Evolutionary conservation across 257 asterid genomes (phyloP).

Genomic region (Phtheirospermum japonicum): DNA sequence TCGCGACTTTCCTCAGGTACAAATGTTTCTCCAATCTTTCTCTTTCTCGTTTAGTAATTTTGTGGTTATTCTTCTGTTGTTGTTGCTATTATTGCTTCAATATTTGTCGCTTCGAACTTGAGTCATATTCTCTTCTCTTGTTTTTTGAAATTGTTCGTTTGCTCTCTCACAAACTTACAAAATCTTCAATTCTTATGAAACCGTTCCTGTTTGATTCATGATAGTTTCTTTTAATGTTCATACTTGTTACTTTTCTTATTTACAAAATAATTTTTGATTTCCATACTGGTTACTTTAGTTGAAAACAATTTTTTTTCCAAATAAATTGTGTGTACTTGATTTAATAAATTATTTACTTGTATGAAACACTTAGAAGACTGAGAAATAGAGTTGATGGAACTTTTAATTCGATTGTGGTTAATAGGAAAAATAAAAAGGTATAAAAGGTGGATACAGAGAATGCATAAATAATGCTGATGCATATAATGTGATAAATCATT

Average conservation of each 20-base stretch:
- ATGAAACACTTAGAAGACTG: too few relatives aligned
- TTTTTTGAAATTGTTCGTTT: slow-evolving; percentile 15
- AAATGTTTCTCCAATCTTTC: background rate
- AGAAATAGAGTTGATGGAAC: too few relatives aligned
- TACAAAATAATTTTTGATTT: background rate
- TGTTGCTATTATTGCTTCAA: background rate
- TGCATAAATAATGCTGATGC: slow-evolving; percentile 6
- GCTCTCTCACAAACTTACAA: too few relatives aligned
- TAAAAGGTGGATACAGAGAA: slow-evolving; percentile 1
- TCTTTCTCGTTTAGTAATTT: background rate
- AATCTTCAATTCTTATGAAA: background rate
- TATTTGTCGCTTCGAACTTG: background rate
- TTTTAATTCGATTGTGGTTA: too few relatives aligned
- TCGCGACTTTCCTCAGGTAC: slow-evolving; percentile 64
- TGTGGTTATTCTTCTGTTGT: background rate
- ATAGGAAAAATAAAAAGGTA: too few relatives aligned
- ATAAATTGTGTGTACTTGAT: too few relatives aligned
- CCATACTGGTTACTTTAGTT: background rate
- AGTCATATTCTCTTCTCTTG: background rate
- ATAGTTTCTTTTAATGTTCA: background rate
- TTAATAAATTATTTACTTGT: too few relatives aligned
- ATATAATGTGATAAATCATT: background rate
- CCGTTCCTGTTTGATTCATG: slow-evolving; percentile 8
- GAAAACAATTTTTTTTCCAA: too few relatives aligned
- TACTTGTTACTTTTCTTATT: background rate